phyloP scores from a whole-genome alignment of 2,329 filamentous ascomycete species.

The Venturia effusa region DNA sequence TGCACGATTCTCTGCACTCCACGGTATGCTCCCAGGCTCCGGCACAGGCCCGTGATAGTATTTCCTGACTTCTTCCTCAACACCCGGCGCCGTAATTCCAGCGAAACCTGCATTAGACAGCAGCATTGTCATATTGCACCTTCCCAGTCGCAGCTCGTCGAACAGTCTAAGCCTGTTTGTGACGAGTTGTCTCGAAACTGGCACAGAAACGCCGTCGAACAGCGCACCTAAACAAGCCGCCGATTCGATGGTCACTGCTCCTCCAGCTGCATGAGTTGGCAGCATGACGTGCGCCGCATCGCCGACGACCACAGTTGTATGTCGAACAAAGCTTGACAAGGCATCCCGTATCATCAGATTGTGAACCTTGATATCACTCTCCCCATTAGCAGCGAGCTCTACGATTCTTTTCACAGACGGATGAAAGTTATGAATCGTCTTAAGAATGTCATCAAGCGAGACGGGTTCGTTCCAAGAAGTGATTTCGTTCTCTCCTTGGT shows the following conservation, averaged over 20 bases:
- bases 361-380: not conserved
- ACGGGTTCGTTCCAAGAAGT: not conserved
- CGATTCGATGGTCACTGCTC: constrained; percentile 2
- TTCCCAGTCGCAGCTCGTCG: not conserved
- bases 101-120: constrained; percentile 1
- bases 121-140: constrained; percentile 2
- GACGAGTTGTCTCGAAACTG: not conserved
- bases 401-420: not conserved
- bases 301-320: not conserved
- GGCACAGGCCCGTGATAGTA: not conserved
- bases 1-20: not conserved
- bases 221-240: not conserved
- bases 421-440: constrained; percentile 4
- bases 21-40: not conserved
- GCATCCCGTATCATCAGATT: not conserved
- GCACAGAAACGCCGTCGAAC: not conserved
- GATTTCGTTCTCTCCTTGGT: not conserved
- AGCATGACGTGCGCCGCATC: constrained; percentile 7
- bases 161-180: not conserved
- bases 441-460: not conserved
- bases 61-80: not conserved
- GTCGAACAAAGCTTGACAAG: not conserved
- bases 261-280: constrained; percentile 1
- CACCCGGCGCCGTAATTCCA: not conserved
- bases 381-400: not conserved